Percentiles rank a stretch among this genome's conserved stretches.
Conservation (phyloP, 768 basidiomycete genomes). For the Hydnomerulius pinastri region DNA sequence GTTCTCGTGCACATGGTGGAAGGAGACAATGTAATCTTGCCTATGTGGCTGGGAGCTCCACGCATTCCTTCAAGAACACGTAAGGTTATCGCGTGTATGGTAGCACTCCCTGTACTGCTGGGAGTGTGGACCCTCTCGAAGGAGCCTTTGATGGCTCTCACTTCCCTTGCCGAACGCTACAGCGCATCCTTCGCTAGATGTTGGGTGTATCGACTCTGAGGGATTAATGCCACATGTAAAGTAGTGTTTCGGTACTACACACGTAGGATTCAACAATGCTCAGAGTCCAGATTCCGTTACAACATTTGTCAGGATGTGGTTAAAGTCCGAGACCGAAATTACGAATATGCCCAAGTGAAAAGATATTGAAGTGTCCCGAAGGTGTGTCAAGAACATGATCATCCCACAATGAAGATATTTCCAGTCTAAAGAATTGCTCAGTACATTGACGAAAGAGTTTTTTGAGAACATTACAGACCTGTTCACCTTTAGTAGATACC, state of each 20-base stretch:
- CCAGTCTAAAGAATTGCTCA: neutral
- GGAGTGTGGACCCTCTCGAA: conserved; percentile 55
- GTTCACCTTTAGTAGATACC: conserved; percentile 29
- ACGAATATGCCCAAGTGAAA: neutral
- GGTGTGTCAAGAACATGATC: neutral
- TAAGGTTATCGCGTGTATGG: conserved; percentile 33
- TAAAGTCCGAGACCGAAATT: neutral
- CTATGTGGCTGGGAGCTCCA: conserved; percentile 38
- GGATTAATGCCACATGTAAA: neutral
- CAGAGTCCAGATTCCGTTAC: neutral
- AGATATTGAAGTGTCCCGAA: neutral
- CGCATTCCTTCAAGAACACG: conserved; percentile 21
- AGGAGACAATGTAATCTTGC: conserved; percentile 56
- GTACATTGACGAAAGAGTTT: neutral
- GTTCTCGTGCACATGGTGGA: conserved; percentile 64
- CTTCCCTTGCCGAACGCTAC: conserved; percentile 52
- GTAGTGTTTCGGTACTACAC: neutral
- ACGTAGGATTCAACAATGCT: neutral
- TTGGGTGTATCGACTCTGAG: conserved; percentile 49
- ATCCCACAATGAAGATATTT: neutral
- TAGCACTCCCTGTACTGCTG: conserved; percentile 52
- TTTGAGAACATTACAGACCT: neutral
- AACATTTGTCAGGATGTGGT: neutral
- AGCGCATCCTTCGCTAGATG: conserved; percentile 48
- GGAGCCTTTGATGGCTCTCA: conserved; percentile 60